Evolutionary conservation across 2,329 filamentous ascomycete genomes (phyloP).

Genomic region (Monosporascus sp.): DNA sequence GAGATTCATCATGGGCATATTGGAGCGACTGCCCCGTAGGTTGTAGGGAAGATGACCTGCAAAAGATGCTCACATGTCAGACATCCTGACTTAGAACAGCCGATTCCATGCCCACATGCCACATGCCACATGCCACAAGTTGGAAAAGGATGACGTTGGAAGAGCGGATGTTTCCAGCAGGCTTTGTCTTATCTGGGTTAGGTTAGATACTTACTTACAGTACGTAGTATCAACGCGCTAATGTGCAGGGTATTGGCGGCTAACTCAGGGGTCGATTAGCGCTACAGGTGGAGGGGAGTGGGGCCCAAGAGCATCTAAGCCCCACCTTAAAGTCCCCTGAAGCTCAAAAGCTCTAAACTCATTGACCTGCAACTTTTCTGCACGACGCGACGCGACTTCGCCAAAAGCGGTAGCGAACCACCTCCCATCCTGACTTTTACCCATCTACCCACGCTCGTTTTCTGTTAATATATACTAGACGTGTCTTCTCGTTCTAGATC

Average conservation of each 20-base stretch:
- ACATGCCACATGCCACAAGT: no score
- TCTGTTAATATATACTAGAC: no score
- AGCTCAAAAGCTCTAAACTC: background rate
- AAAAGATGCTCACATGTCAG: background rate
- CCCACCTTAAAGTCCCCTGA: background rate
- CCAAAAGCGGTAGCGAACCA: background rate
- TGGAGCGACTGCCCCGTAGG: background rate
- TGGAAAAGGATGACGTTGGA: no score
- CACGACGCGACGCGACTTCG: background rate
- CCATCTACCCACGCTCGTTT: background rate
- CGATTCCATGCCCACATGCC: no score
- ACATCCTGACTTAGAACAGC: background rate
- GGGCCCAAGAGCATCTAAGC: background rate
- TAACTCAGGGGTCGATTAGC: background rate
- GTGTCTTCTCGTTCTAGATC: background rate
- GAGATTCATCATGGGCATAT: conserved; percentile 44
- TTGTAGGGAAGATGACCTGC: background rate
- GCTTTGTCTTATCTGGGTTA: no score
- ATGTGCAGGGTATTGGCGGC: background rate
- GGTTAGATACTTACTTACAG: no score
- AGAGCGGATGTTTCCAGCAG: no score
- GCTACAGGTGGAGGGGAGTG: background rate
- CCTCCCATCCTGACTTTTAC: background rate
- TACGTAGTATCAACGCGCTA: background rate
- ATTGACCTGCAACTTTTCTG: background rate